Conservation (phyloP, 202 grass and related monocot genomes). For the Panicum hallii region DNA sequence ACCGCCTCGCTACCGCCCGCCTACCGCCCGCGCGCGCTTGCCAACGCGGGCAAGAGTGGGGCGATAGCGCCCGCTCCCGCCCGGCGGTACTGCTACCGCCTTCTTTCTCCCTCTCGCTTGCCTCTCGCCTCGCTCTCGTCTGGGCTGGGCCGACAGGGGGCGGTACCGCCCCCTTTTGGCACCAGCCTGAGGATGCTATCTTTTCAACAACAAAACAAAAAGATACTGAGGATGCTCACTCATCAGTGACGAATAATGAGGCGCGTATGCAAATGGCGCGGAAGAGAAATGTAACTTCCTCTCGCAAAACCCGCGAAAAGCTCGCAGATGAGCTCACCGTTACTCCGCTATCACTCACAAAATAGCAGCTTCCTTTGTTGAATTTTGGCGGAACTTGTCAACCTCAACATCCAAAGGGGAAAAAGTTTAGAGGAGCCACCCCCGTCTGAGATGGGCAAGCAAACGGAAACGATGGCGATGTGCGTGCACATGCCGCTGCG, state of each 20-base stretch:
- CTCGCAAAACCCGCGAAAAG: neutral
- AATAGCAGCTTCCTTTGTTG: neutral
- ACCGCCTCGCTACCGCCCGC: no score
- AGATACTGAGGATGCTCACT: no score
- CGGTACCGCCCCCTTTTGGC: no score
- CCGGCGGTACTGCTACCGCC: no score
- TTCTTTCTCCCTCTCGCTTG: no score
- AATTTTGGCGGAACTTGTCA: neutral
- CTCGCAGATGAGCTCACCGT: neutral
- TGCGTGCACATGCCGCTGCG: neutral
- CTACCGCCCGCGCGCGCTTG: no score
- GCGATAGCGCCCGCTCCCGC: no score
- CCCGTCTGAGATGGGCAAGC: slow-evolving; percentile 14
- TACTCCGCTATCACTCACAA: neutral
- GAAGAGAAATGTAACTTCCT: neutral
- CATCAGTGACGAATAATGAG: neutral
- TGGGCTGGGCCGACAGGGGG: no score
- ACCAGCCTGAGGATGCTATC: neutral
- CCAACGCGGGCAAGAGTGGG: no score
- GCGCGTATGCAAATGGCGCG: neutral
- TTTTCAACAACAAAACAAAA: no score
- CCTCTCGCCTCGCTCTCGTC: no score
- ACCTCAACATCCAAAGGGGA: neutral
- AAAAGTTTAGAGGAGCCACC: neutral
- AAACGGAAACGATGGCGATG: slow-evolving; percentile 26